Evolutionary conservation across 2,329 filamentous ascomycete genomes (phyloP).

Genomic region (Tolypocladium album): DNA sequence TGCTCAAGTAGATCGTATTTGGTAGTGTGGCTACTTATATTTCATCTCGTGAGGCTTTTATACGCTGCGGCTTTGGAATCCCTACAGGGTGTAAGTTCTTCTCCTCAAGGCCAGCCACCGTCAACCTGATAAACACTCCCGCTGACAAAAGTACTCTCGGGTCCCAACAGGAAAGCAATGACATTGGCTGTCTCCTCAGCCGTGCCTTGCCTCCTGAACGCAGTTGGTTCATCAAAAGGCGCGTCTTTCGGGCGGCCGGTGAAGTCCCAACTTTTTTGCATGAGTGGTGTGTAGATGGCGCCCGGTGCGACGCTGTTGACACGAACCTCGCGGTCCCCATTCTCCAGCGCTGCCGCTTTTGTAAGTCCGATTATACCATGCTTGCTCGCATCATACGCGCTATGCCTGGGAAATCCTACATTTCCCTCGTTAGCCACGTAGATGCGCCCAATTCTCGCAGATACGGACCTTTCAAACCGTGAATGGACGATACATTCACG

Average conservation of each 20-base stretch:
- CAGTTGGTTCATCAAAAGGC: constrained; percentile 29
- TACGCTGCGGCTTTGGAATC: too few species aligned
- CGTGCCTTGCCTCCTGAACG: constrained; percentile 31
- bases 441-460: too few species aligned
- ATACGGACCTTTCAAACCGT: constrained; percentile 25
- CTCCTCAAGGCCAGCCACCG: constrained; percentile 24
- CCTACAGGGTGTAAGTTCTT: neutral
- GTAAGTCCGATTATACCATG: constrained; percentile 23
- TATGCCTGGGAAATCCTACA: constrained; percentile 18
- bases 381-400: constrained; percentile 23
- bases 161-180: constrained; percentile 36
- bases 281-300: constrained; percentile 35
- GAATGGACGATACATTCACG: constrained; percentile 44
- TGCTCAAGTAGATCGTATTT: too few species aligned
- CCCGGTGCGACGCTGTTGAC: constrained; percentile 35
- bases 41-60: too few species aligned
- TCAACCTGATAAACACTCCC: constrained; percentile 34
- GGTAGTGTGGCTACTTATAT: too few species aligned
- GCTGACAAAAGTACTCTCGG: constrained; percentile 34
- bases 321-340: constrained; percentile 28
- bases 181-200: constrained; percentile 35
- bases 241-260: constrained; percentile 20
- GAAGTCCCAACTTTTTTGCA: constrained; percentile 30
- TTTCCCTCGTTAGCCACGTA: neutral
- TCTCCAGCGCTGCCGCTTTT: constrained; percentile 19